phyloP scores from a whole-genome alignment of 225 moss, liverwort and hornwort species.

The Sphagnum contortum region DNA sequence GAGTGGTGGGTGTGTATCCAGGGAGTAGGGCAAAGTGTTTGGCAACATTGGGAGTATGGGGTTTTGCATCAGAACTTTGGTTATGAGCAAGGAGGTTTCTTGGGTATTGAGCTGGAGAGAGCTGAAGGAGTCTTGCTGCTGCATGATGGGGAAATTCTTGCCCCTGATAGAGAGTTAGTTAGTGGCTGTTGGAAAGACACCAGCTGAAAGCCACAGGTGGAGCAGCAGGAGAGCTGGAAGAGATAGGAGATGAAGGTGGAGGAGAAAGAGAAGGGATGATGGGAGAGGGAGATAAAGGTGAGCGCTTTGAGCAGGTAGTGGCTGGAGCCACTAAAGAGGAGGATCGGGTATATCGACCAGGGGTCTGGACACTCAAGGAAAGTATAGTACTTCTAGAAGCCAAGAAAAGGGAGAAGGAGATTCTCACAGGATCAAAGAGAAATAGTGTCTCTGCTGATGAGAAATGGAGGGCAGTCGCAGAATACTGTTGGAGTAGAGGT shows the following conservation, averaged over 20 bases:
- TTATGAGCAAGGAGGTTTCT: not conserved
- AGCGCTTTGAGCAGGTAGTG: not conserved
- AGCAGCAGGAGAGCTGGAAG: not conserved
- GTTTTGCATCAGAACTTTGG: slow-evolving; percentile 1
- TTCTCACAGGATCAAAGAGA: slow-evolving; percentile 8
- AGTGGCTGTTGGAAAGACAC: slow-evolving; percentile 1
- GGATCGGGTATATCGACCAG: slow-evolving; percentile 11
- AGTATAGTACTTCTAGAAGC: slow-evolving; percentile 12
- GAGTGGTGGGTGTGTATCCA: no score
- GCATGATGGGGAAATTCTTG: not conserved
- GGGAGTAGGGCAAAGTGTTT: not conserved
- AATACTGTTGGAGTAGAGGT: slow-evolving; percentile 11
- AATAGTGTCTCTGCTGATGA: slow-evolving; percentile 14
- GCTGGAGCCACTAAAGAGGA: slow-evolving; percentile 3
- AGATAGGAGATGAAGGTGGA: not conserved
- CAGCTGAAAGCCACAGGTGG: slow-evolving; percentile 3
- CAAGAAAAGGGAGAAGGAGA: slow-evolving; percentile 22
- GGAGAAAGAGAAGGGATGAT: slow-evolving; percentile 3
- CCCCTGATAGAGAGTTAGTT: not conserved
- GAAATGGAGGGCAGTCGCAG: slow-evolving; percentile 17
- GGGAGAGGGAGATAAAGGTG: slow-evolving; percentile 3
- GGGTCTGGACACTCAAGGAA: slow-evolving; percentile 15
- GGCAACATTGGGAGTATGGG: not conserved
- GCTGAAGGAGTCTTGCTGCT: not conserved
- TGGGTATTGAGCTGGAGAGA: slow-evolving; percentile 1